Percentiles rank a stretch among this genome's conserved stretches.
Evolutionary conservation across 2,329 filamentous ascomycete genomes (phyloP).

Genomic region (Metarhizium robertsii): DNA sequence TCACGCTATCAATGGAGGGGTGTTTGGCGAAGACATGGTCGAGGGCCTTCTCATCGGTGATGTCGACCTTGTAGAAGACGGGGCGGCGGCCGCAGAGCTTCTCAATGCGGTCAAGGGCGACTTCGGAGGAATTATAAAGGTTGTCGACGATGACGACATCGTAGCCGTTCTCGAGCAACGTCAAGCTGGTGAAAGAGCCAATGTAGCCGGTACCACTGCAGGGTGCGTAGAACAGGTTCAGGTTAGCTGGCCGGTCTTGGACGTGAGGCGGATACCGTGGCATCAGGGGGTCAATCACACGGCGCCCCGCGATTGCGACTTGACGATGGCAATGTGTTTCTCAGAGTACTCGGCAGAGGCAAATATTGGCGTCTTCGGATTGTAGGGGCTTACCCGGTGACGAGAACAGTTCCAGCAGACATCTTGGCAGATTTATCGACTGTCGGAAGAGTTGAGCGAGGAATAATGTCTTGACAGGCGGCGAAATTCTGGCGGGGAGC

Average conservation of each 20-base stretch:
- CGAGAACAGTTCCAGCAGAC: slow-evolving; percentile 78
- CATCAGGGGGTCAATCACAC: not conserved
- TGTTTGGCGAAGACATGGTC: slow-evolving; percentile 83
- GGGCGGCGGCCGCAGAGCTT: slow-evolving; percentile 84
- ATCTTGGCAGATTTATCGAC: slow-evolving; percentile 35
- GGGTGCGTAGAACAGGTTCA: not conserved
- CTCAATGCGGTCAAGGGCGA: slow-evolving; percentile 91
- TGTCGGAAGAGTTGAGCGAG: not conserved
- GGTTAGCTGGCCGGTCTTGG: not conserved
- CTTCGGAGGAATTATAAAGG: slow-evolving; percentile 91
- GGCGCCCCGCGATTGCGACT: not conserved
- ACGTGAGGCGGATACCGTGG: not conserved
- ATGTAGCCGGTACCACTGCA: slow-evolving; percentile 95
- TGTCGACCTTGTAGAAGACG: slow-evolving; percentile 74
- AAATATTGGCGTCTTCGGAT: slow-evolving; percentile 9
- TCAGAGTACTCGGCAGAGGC: not conserved
- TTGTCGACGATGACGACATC: slow-evolving; percentile 95
- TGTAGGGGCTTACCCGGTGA: slow-evolving; percentile 62
- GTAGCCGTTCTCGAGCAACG: slow-evolving; percentile 88
- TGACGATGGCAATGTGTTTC: not conserved
- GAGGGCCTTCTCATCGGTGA: slow-evolving; percentile 75
- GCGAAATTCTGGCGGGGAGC: slow-evolving; percentile 8
- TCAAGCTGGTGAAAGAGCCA: slow-evolving; percentile 89
- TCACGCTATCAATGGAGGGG: slow-evolving; percentile 93
- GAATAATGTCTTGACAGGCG: slow-evolving; percentile 8